phyloP scores from a whole-genome alignment of 2,329 filamentous ascomycete species.

The Thermomyces lanuginosus region DNA sequence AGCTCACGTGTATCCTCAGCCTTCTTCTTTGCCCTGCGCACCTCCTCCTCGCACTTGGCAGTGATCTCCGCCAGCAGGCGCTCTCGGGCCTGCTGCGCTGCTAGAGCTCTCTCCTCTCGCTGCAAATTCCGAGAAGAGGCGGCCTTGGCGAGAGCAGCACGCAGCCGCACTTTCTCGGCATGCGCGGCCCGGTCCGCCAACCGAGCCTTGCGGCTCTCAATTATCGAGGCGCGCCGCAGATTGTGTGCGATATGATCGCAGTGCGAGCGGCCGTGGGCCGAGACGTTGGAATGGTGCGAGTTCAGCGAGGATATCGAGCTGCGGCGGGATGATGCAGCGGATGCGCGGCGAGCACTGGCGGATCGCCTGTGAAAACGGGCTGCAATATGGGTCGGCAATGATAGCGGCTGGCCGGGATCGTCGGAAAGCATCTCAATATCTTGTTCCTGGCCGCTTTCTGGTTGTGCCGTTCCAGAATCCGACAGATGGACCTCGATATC shows the following conservation, averaged over 20 bases:
- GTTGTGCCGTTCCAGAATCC: constrained; percentile 16
- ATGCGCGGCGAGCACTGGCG: constrained; percentile 41
- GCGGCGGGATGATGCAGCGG: constrained; percentile 45
- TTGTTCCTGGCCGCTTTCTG: constrained; percentile 12
- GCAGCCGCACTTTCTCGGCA: constrained; percentile 48
- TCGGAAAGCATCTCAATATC: constrained; percentile 30
- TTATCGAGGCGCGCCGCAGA: constrained; percentile 47
- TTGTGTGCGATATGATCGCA: constrained; percentile 48
- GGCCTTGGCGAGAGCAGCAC: constrained; percentile 46
- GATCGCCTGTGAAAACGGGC: constrained; percentile 44
- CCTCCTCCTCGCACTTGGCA: constrained; percentile 49
- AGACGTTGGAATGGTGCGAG: constrained; percentile 41
- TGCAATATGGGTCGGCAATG: constrained; percentile 44
- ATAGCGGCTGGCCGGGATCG: constrained; percentile 23
- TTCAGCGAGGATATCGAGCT: constrained; percentile 49
- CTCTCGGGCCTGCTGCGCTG: constrained; percentile 47
- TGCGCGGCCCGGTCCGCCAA: constrained; percentile 49
- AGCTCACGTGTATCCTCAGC: constrained; percentile 50
- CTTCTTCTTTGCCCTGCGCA: constrained; percentile 48
- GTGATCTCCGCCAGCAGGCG: constrained; percentile 48
- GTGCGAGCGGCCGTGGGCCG: constrained; percentile 33
- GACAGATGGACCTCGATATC: constrained; percentile 26
- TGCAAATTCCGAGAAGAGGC: constrained; percentile 39
- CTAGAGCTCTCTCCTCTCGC: constrained; percentile 45
- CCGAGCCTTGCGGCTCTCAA: constrained; percentile 47